Evolutionary conservation across 495 filamentous ascomycete genomes (phyloP).

Genomic region (Neurospora terricola): DNA sequence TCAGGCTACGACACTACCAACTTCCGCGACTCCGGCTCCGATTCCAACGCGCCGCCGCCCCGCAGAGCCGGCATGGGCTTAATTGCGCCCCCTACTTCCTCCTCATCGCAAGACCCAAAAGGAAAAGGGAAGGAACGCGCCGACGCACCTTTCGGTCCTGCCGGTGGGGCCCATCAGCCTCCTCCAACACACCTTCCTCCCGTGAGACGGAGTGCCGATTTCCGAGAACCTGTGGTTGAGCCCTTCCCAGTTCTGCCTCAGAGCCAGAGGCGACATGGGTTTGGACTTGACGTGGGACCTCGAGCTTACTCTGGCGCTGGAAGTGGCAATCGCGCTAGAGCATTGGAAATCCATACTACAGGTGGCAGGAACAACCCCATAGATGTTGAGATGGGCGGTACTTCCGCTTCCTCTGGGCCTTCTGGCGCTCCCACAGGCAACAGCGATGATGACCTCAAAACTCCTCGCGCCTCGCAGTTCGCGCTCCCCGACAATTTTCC

Average conservation of each 20-base stretch:
- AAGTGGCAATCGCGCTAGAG: background rate
- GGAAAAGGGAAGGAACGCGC: conserved; percentile 1
- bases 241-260: background rate
- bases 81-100: rapidly evolving
- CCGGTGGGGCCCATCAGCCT: background rate
- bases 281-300: background rate
- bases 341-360: background rate
- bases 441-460: background rate
- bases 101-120: background rate
- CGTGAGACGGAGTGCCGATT: background rate
- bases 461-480: background rate
- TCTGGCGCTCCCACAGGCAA: background rate
- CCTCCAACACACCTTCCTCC: background rate
- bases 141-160: background rate
- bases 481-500: background rate
- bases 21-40: background rate
- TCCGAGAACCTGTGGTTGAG: background rate
- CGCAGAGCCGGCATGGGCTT: background rate
- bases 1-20: conserved; percentile 12
- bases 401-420: background rate
- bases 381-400: background rate
- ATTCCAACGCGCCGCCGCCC: background rate
- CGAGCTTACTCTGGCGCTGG: background rate
- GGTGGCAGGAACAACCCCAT: background rate
- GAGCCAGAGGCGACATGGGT: background rate